Base-by-base conservation (phyloP, 192 early-diverging fungal genomes). In the Podila epigama region DNA sequence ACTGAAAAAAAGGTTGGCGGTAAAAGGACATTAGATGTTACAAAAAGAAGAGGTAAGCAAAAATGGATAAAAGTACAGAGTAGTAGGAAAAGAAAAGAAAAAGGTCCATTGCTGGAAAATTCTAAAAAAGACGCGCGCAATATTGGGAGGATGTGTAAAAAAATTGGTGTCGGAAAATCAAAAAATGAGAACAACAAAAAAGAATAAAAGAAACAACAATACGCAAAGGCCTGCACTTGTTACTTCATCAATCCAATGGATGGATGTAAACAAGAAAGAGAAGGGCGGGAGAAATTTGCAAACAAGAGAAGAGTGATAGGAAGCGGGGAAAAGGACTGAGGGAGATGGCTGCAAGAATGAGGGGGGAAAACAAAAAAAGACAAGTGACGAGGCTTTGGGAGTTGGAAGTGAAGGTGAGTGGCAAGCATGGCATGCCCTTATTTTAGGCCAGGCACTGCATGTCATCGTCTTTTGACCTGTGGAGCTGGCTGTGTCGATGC, bases 401-500 rank as follows among this genome's bases (percentile, higher is more conserved):
- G n/a, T 9, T 7, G 39, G 15, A 31, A 31, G 40, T n/a, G 42
- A 50, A 25, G 27, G 60, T 27, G 25, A 12, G 31, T n/a, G 29
- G 27, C 7, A 5, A 28, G 12, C 41, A 50, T 20, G 15, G 3
- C 1, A 15, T 12, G 11, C 9, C 28, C 18, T 56, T 65, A 55
- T 40, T 55, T 69, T 58, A 69, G 8, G 67, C 67, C 22, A 69
- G 55, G 51, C 67, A 69, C 11, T 58, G 67, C 67, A 69, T n/a
- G n/a, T n/a, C 60, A 39, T 69, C 60, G 20, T 69, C 67, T 4
- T 60, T 62, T 53, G 69, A 39, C 55, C 51, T 53, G 28, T 68
- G 58, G 58, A 71, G 62, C 31, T 71, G 54, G 61, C 56, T 70
- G 68, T 70, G 68, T 32, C 54, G 61, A 64, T 71, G 69, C 69